Conservation (phyloP, 176 grass and related monocot species). For the Carex myosuroides region DNA sequence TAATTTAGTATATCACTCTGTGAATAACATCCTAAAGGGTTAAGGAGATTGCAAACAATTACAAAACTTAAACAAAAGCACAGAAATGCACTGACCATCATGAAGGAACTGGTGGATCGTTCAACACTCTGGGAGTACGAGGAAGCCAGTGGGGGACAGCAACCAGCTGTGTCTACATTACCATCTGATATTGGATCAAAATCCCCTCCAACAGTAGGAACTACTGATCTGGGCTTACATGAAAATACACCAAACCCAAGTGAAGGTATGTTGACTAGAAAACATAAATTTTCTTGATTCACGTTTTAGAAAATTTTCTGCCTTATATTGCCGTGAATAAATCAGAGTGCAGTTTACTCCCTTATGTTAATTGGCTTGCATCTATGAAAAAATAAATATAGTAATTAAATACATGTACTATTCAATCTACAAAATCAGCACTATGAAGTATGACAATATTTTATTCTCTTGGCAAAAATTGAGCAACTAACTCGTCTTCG, state of each 20-base stretch:
- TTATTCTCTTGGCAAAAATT: not conserved
- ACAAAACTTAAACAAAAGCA: not conserved
- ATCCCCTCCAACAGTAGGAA: not conserved
- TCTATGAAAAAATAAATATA: not conserved
- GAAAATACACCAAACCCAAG: not conserved
- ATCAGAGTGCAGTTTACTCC: not conserved
- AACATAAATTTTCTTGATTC: not conserved
- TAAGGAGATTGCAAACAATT: not conserved
- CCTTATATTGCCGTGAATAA: too few relatives aligned
- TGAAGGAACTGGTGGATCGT: not conserved
- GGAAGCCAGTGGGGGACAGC: not conserved
- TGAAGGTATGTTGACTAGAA: not conserved
- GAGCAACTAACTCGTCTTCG: not conserved
- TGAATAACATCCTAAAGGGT: not conserved
- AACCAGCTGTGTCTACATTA: not conserved
- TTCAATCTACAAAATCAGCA: not conserved
- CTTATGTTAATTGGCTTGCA: not conserved
- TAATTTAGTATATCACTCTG: not conserved
- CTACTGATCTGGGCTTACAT: too few relatives aligned
- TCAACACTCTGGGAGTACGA: not conserved
- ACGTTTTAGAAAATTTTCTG: not conserved
- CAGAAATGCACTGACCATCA: not conserved
- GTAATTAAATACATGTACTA: not conserved
- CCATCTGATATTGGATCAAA: not conserved
- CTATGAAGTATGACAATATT: not conserved